A percentile compares a stretch with the other conserved stretches of the same genome.
phyloP scores from a whole-genome alignment of 352 stramenopile genomes.

The Thraustochytrium sp. region DNA sequence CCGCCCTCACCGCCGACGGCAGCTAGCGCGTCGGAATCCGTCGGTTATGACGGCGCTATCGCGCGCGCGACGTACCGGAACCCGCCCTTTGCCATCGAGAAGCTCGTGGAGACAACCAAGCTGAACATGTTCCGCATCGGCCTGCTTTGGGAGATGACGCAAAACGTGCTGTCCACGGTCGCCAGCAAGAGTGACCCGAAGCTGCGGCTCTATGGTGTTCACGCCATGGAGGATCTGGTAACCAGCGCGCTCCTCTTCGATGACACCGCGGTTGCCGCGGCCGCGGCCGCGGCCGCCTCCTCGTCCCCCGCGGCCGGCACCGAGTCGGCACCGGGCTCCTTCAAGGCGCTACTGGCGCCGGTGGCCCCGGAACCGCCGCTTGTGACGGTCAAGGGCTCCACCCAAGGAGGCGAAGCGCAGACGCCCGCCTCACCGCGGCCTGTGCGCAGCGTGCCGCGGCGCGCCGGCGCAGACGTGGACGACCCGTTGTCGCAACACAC shows the following conservation, averaged over 20 bases:
- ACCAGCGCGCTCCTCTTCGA: slow-evolving; percentile 30
- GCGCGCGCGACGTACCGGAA: slow-evolving; percentile 33
- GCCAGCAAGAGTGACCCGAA: slow-evolving; percentile 29
- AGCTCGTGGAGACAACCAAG: slow-evolving; percentile 44
- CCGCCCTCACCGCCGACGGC: background rate
- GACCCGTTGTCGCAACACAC: background rate
- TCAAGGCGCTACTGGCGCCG: background rate
- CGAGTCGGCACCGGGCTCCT: too few species aligned
- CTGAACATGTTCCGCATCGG: slow-evolving; percentile 47
- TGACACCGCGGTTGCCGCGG: background rate
- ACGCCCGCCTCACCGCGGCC: too few species aligned
- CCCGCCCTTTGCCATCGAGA: slow-evolving; percentile 47
- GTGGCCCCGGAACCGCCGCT: background rate
- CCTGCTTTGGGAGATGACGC: slow-evolving; percentile 43
- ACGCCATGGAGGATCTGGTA: slow-evolving; percentile 17
- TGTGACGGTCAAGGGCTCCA: too few species aligned
- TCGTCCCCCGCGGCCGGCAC: too few species aligned
- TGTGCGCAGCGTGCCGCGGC: too few species aligned
- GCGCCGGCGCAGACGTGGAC: background rate
- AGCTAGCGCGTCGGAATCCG: background rate
- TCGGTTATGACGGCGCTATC: background rate
- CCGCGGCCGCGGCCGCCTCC: background rate
- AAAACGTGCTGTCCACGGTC: slow-evolving; percentile 31
- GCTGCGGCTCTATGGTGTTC: slow-evolving; percentile 15
- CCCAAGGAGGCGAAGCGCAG: too few species aligned